Conservation (phyloP, 140 eudicot genomes). For the Bidens hawaiensis region DNA sequence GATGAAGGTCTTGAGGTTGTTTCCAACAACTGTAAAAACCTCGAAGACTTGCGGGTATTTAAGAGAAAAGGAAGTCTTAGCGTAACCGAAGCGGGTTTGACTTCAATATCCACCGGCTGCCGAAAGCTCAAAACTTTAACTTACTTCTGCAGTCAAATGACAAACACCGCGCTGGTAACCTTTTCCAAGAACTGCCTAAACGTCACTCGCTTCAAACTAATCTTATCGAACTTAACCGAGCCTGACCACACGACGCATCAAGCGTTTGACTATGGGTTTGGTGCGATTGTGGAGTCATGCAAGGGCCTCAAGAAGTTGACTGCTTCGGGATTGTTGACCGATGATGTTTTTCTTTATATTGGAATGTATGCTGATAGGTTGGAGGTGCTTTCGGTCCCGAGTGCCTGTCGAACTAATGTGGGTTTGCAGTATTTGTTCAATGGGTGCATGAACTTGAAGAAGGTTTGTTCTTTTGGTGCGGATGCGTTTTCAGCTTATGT, state of each 20-base stretch:
- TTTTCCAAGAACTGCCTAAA: constrained; percentile 56
- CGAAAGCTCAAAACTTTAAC: too few relatives aligned
- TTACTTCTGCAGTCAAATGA: too few relatives aligned
- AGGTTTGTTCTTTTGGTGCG: constrained; percentile 22
- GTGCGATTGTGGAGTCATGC: constrained; percentile 68
- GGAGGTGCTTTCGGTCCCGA: constrained; percentile 54
- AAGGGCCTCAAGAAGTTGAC: constrained; percentile 59
- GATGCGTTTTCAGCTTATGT: neutral
- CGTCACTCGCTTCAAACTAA: constrained; percentile 47
- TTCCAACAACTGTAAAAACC: too few relatives aligned
- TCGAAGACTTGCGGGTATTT: too few relatives aligned
- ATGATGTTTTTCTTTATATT: constrained; percentile 57
- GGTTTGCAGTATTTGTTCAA: constrained; percentile 59
- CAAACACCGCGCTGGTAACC: constrained; percentile 17
- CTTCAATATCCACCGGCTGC: too few relatives aligned
- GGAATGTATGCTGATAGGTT: constrained; percentile 75
- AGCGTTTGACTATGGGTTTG: constrained; percentile 73
- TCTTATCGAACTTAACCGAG: constrained; percentile 38
- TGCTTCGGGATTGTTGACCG: constrained; percentile 66
- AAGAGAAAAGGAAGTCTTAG: too few relatives aligned
- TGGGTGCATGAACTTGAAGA: constrained; percentile 79
- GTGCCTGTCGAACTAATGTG: constrained; percentile 64
- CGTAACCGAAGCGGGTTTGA: too few relatives aligned
- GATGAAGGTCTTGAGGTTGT: too few relatives aligned
- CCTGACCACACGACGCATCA: constrained; percentile 60